phyloP scores from a whole-genome alignment of 257 asterid genomes.

The Nicotiana obtusifolia region DNA sequence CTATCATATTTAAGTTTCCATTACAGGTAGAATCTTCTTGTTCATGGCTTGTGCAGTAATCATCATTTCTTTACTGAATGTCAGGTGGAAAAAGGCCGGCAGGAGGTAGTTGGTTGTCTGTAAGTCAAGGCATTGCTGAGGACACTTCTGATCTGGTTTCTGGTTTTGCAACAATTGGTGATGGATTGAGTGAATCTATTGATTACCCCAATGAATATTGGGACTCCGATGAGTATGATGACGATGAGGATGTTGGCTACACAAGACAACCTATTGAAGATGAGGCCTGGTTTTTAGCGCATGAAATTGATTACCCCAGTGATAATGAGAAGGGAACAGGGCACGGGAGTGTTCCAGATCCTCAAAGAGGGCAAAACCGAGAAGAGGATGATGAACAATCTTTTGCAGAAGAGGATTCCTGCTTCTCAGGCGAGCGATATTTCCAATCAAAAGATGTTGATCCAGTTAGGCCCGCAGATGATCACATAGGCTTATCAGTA shows the following conservation, averaged over 20 bases:
- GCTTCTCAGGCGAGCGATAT: slow-evolving; percentile 74
- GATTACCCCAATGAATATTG: slow-evolving; percentile 89
- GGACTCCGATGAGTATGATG: slow-evolving; percentile 98
- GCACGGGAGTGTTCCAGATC: slow-evolving; percentile 71
- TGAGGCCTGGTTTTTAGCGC: slow-evolving; percentile 95
- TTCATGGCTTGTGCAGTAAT: slow-evolving; percentile 1
- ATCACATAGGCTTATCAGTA: slow-evolving; percentile 41
- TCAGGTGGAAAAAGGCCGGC: slow-evolving; percentile 60
- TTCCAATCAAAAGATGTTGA: slow-evolving; percentile 61
- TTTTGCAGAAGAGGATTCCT: slow-evolving; percentile 85
- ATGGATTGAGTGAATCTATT: slow-evolving; percentile 77
- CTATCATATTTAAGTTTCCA: background rate
- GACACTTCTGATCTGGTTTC: slow-evolving; percentile 93
- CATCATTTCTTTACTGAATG: slow-evolving; percentile 18
- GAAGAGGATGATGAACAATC: slow-evolving; percentile 82
- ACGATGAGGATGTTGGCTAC: slow-evolving; percentile 93
- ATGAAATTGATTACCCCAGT: slow-evolving; percentile 95
- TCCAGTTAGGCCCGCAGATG: slow-evolving; percentile 47
- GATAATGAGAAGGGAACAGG: slow-evolving; percentile 88
- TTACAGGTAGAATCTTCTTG: background rate
- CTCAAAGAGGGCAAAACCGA: slow-evolving; percentile 59
- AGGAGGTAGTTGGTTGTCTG: slow-evolving; percentile 87
- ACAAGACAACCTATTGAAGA: slow-evolving; percentile 99
- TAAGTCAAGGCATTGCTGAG: slow-evolving; percentile 93
- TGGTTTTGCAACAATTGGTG: slow-evolving; percentile 94